Evolutionary conservation across 2,329 filamentous ascomycete genomes (phyloP), one percentile per base, ranked within the genome.

Genomic region (Trichophyton mentagrophytes): DNA sequence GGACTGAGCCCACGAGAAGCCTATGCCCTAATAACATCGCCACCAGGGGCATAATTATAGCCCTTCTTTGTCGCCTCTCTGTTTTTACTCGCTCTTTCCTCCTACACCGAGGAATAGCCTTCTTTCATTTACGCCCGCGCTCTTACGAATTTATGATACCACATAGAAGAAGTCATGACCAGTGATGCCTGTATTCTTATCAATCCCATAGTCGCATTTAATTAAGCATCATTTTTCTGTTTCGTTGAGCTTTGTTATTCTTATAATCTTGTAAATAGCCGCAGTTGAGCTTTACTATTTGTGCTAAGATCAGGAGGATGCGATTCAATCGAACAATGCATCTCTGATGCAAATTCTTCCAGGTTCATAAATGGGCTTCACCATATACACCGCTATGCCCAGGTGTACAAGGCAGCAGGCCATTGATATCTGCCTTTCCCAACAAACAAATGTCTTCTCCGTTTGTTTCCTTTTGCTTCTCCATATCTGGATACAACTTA

Each of bases 1-100:
- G 84, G 84, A 13, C 74, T 83, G 13, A 74, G 77, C 22, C 71
- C 74, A 11, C 77, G 81, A 61, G 80, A 84, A 68, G 82, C 82
- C 17, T 74, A 76, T 59, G 70, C 73, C 57, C 69, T 80, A 58
- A 75, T 76, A 38, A 59, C 62, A 36, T 30, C 53, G 3, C 25
- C 49, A 17, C 15, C 59, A 1, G 5, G 27, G 22, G 30, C 44
- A n/a, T 59, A 27, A 47, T 36, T 22, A 13, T 17, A 30, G 7
- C n/a, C 27, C 27, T 30, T 30, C 27, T 33, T 40, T 53, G 22
- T 9, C 27, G 13, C 30, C 3, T 4, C 9, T 38, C 11, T 38
- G 33, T 56, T 56, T 15, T 22, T 40, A 33, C 11, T 27, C 2
- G 1, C 56, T n/a, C 15, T 33, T 46, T 59, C 27, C 30, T 11